Base-by-base conservation (phyloP, 1,284 basidiomycete genomes). In the Sphagnurus paluster region DNA sequence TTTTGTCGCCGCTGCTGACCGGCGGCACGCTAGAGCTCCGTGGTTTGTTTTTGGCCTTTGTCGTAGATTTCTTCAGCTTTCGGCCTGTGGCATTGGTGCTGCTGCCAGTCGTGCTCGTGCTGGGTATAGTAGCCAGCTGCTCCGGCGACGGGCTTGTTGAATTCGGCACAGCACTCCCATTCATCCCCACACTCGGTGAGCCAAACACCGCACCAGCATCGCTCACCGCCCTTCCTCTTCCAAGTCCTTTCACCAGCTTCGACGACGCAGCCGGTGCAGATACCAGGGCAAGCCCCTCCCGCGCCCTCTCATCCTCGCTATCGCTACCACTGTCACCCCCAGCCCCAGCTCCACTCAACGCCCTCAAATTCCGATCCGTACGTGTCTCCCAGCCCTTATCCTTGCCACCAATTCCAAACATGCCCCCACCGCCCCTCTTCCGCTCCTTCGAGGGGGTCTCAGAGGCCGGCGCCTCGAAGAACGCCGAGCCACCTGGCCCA, bases 361-460 rank as follows among this genome's bases (percentile, higher is more conserved):
- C 53, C 44, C 62, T 64, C 36, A 79, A 49, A 55, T 82, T 77
- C 56, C 59, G 66, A 51, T 77, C 75, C 19, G 75, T 80, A 38
- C 78, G 62, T 28, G 73, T 77, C 36, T 67, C 62, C 77, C 77
- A 78, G 19, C 44, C 35, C 44, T 42, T 30, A 3, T 14, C 28
- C 28, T 30, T 7, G 28, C 28, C 28, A 13, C 14, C 28, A 3
- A 13, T 7, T 14, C 28, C 28, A 10, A 30, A 10, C 28, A 4
- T 13, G 28, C 28, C 28, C 28, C 14, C 41, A 19, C 48, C 40
- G 32, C 30, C 42, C 17, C 28, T 46, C 48, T 32, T 44, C 46
- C 38, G 54, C 47, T 44, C 58, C 48, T 26, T 41, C 54, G 43
- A 55, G 50, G 42, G 34, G 17, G 16, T 42, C 49, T 9, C 21